These are phyloP conservation scores for Chimonanthus praecox DNA, from an alignment of 164 flowering plant species.

Conservation along the genomic window DNA sequence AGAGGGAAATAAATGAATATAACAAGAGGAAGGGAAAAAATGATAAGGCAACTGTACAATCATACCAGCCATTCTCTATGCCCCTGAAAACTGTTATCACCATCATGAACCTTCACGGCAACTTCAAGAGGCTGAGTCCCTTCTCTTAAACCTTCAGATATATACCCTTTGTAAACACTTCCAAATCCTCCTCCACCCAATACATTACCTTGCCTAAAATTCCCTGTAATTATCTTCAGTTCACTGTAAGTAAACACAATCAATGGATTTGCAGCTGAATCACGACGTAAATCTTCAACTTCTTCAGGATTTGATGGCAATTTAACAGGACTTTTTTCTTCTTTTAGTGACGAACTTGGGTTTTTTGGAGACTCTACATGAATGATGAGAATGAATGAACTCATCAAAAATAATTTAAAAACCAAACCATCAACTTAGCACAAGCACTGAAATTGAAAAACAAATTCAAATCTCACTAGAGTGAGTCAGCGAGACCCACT, in stretches of 20 bases:
- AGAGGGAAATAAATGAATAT: neutral
- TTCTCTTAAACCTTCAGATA: conserved; percentile 40
- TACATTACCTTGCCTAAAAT: conserved; percentile 69
- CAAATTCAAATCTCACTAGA: neutral
- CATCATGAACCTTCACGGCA: conserved; percentile 98
- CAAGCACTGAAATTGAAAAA: neutral
- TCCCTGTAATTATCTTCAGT: conserved; percentile 59
- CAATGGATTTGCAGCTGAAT: conserved; percentile 68
- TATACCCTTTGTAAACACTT: conserved; percentile 79
- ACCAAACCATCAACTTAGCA: neutral
- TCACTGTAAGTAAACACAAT: conserved; percentile 67
- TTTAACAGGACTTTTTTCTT: conserved; percentile 1
- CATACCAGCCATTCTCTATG: conserved; percentile 99
- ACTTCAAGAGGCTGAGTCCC: conserved; percentile 59
- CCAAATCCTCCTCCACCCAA: conserved; percentile 98
- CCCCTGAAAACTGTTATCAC: conserved; percentile 86
- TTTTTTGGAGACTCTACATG: conserved; percentile 16
- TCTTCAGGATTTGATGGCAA: conserved; percentile 88
- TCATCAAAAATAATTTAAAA: neutral
- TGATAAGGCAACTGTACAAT: neutral
- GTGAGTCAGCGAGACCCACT: neutral
- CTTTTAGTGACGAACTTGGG: conserved; percentile 3
- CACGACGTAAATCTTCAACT: conserved; percentile 77
- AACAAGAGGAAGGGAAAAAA: neutral
- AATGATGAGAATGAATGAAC: neutral